These are phyloP conservation scores for Hygrophorus russula DNA, from an alignment of 768 basidiomycete species.

Conservation along the genomic window DNA sequence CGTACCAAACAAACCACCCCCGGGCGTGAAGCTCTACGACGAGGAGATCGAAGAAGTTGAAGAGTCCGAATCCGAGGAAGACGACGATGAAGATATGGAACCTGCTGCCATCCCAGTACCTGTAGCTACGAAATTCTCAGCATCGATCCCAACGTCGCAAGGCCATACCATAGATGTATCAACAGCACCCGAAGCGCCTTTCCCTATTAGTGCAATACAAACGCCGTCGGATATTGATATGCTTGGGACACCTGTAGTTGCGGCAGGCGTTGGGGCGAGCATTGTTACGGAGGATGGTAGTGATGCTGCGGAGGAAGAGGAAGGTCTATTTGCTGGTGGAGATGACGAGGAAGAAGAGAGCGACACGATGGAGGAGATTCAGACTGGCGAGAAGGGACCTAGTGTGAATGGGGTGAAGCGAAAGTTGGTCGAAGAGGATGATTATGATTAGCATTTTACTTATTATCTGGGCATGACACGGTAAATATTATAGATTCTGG, in stretches of 20 bases:
- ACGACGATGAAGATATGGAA: slow-evolving; percentile 53
- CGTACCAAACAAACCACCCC: slow-evolving; percentile 75
- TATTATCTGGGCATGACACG: no score
- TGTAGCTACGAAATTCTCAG: slow-evolving; percentile 12
- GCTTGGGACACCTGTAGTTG: slow-evolving; percentile 33
- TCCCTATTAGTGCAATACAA: slow-evolving; percentile 49
- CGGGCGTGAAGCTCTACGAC: slow-evolving; percentile 62
- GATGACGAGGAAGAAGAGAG: slow-evolving; percentile 71
- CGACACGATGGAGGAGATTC: slow-evolving; percentile 74
- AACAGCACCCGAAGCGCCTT: slow-evolving; percentile 31
- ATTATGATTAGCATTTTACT: slow-evolving; percentile 49
- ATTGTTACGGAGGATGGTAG: slow-evolving; percentile 49
- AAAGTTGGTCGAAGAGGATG: slow-evolving; percentile 78
- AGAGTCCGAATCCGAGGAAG: slow-evolving; percentile 59
- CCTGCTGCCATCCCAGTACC: slow-evolving; percentile 39
- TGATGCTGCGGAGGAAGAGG: slow-evolving; percentile 63
- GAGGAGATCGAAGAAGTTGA: slow-evolving; percentile 78
- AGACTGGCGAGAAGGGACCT: slow-evolving; percentile 34
- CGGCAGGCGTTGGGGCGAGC: slow-evolving; percentile 13
- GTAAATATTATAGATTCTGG: no score
- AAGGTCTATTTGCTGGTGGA: slow-evolving; percentile 67
- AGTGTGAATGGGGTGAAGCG: slow-evolving; percentile 55
- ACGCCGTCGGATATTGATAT: slow-evolving; percentile 66
- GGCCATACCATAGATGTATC: slow-evolving; percentile 20
- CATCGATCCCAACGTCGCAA: slow-evolving; percentile 15